These are phyloP conservation scores for Cantharellus anzutake DNA, from an alignment of 768 basidiomycete species.

Conservation along the genomic window DNA sequence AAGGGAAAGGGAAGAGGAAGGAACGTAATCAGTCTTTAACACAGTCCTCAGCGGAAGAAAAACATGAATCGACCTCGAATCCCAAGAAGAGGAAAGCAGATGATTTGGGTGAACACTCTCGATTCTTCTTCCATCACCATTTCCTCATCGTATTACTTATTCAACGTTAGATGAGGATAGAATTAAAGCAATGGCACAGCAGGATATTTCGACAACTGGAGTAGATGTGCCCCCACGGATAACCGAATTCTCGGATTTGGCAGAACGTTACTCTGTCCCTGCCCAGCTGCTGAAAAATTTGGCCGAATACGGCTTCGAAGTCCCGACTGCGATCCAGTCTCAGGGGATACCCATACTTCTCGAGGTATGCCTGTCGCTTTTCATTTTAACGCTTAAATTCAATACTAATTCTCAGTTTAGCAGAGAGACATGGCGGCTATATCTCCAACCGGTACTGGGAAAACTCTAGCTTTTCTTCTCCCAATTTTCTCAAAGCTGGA, in stretches of 20 bases:
- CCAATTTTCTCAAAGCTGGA: conserved; percentile 51
- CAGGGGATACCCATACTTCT: conserved; percentile 63
- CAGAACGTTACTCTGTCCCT: conserved; percentile 36
- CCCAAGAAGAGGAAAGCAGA: conserved; percentile 8
- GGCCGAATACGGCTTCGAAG: conserved; percentile 32
- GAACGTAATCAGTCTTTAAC: neutral
- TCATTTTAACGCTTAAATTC: neutral
- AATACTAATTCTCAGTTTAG: conserved; percentile 20
- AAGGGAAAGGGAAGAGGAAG: conserved; percentile 17
- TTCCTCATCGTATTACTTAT: neutral
- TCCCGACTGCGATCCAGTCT: conserved; percentile 69
- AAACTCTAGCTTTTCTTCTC: conserved; percentile 82
- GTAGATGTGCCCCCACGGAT: conserved; percentile 40
- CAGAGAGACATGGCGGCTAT: conserved; percentile 79
- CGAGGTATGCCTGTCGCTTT: conserved; percentile 29
- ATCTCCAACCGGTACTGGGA: conserved; percentile 94
- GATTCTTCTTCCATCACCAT: neutral
- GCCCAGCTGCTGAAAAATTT: conserved; percentile 49
- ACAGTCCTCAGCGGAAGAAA: conserved; percentile 4
- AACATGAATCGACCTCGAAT: conserved; percentile 1
- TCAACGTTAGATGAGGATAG: conserved; percentile 1
- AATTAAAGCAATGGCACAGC: conserved; percentile 16
- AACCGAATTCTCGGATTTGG: conserved; percentile 39
- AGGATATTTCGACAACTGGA: conserved; percentile 63
- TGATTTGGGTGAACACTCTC: conserved; percentile 8